Conservation (phyloP, 2,329 filamentous ascomycete genomes). For the Pseudonectria buxi region DNA sequence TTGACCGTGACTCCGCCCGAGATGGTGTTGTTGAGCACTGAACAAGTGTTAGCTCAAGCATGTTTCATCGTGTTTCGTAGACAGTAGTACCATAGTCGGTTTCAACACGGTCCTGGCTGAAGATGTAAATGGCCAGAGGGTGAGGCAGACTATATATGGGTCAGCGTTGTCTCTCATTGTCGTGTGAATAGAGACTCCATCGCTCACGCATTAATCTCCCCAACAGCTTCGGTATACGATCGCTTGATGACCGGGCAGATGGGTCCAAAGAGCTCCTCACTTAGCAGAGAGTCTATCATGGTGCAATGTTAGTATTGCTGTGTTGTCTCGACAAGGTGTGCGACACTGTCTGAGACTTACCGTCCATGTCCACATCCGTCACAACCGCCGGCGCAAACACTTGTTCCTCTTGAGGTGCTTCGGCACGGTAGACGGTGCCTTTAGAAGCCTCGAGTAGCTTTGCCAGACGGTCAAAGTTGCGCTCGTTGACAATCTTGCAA, state of each 20-base stretch:
- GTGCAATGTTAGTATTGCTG: no score
- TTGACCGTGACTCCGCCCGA: conserved; percentile 42
- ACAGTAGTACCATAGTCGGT: no score
- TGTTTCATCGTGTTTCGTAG: no score
- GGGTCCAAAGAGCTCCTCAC: conserved; percentile 32
- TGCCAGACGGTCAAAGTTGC: conserved; percentile 35
- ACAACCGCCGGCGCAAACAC: conserved; percentile 34
- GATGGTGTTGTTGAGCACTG: conserved; percentile 20
- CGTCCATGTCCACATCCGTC: no score
- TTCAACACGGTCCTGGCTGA: conserved; percentile 1
- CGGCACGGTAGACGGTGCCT: conserved; percentile 32
- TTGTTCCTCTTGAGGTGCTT: conserved; percentile 21
- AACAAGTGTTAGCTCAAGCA: no score
- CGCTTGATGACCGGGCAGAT: conserved; percentile 6
- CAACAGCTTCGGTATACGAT: conserved; percentile 2
- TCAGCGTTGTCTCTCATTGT: no score
- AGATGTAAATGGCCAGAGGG: conserved; percentile 8
- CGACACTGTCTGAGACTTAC: no score
- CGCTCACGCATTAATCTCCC: neutral
- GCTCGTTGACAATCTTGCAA: conserved; percentile 34
- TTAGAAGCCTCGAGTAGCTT: conserved; percentile 28
- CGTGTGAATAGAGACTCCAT: no score
- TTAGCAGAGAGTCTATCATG: conserved; percentile 31
- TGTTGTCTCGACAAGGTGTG: no score
- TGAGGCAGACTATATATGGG: no score